Base-by-base conservation (phyloP, 2,329 filamentous ascomycete species). In the Exophiala phaeomuriformis region DNA sequence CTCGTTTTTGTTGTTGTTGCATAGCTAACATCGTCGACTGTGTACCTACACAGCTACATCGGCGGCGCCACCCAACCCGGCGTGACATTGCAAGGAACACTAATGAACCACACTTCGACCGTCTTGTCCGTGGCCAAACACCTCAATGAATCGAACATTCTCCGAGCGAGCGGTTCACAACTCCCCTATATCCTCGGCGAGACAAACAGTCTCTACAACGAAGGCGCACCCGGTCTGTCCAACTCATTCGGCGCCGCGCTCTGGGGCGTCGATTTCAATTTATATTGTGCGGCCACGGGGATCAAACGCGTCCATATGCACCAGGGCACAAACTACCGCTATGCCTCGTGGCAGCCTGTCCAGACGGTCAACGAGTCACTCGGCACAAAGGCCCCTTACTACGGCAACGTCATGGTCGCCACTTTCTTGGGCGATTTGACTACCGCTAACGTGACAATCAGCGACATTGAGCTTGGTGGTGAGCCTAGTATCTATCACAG, bases 241-340 rank as follows among this genome's bases (percentile, higher is more conserved):
- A 82, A 85, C 68, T 73, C 79, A 0, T 85, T 85, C 64, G 82
- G 82, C 35, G 82, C 81, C 6, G 80, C 81, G 6, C 77, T 85
- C 12, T 85, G 81, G 82, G 78, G 73, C 28, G 63, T 84, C 8
- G 81, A 85, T 66, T 84, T 83, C 69, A 78, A 77, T 58, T 70
- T 84, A 4, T 79, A 77, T 63, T 74, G 74, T 49, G 82, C 81
- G 1, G 70, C 76, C 0, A 73, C 74, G 1, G 77, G 77, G 10
- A 77, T 85, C 67, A 69, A 69, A 42, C 75, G 81, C 19, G 73
- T 81, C 2, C 79, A 84, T 63, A 80, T 84, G 78, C 82, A 85
- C 66, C 76, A 79, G 70, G 82, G 81, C 7, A 82, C 78, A 9
- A 75, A 83, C 64, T 84, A 81, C 64, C 73, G 81, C 5, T 84